phyloP scores from a whole-genome alignment of 306 rosid species.

The Glycyrrhiza uralensis region DNA sequence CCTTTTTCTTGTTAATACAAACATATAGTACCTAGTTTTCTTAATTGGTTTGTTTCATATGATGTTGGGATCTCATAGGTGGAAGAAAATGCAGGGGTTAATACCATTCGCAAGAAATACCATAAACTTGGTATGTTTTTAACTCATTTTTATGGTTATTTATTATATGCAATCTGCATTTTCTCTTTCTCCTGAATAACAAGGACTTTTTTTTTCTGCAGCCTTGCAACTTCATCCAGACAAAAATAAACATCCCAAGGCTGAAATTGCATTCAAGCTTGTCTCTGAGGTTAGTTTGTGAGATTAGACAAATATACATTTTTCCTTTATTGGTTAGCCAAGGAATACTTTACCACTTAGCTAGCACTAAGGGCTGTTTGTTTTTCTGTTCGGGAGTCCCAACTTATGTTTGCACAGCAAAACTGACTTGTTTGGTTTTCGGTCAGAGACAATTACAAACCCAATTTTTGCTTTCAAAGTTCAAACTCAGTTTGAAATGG shows the following conservation, averaged over 20 bases:
- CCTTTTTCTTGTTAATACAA: not conserved
- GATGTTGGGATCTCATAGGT: conserved; percentile 51
- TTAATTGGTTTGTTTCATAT: not conserved
- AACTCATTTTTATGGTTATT: not conserved
- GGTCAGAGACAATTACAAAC: no score
- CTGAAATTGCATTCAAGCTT: conserved; percentile 89
- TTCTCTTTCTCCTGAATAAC: conserved; percentile 4
- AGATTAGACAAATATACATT: not conserved
- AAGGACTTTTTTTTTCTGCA: conserved; percentile 26
- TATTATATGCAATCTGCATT: not conserved
- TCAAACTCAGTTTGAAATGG: no score
- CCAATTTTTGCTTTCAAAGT: no score
- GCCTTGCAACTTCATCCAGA: conserved; percentile 97
- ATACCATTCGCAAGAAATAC: conserved; percentile 64
- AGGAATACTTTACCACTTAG: not conserved
- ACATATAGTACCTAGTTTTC: not conserved
- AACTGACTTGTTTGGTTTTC: no score
- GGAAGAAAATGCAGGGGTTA: conserved; percentile 57
- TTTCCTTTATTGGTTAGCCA: not conserved
- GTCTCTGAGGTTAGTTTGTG: conserved; percentile 72
- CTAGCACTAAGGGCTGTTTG: no score
- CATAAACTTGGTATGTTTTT: conserved; percentile 73
- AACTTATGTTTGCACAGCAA: no score
- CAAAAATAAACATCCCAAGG: conserved; percentile 82
- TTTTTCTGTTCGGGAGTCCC: no score